Evolutionary conservation across 495 filamentous ascomycete genomes (phyloP).

Genomic region (Oidiodendron maius): DNA sequence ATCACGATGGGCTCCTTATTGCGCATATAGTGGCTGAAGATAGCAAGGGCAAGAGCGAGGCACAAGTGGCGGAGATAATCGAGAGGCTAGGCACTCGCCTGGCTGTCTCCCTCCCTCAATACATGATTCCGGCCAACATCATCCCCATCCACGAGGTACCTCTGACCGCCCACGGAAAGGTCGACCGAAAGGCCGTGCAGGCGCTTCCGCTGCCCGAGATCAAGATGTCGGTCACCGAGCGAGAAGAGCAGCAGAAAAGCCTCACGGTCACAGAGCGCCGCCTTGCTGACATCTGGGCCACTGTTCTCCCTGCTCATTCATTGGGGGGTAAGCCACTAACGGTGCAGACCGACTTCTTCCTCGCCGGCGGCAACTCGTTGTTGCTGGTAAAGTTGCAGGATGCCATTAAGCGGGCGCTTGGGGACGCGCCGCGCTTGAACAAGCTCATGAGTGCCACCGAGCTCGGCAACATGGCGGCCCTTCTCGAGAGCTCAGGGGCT

Average conservation of each 20-base stretch:
- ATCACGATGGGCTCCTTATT: not conserved
- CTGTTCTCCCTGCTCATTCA: too few species aligned
- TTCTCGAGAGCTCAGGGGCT: not conserved
- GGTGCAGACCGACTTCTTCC: conserved; percentile 38
- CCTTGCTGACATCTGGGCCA: conserved; percentile 26
- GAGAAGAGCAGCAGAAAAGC: too few species aligned
- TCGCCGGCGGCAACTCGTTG: conserved; percentile 32
- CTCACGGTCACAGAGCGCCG: conserved; percentile 16
- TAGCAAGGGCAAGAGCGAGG: not conserved
- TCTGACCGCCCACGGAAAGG: not conserved
- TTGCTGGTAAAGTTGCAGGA: conserved; percentile 24
- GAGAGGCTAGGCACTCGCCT: not conserved
- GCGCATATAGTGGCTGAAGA: not conserved
- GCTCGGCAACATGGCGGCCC: not conserved
- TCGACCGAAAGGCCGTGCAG: not conserved
- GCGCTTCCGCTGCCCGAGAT: too few species aligned
- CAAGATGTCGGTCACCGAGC: too few species aligned
- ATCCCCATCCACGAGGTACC: not conserved
- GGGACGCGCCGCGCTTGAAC: not conserved
- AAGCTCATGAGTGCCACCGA: conserved; percentile 7
- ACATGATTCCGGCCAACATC: not conserved
- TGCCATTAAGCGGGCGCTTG: conserved; percentile 4
- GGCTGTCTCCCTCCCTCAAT: not conserved
- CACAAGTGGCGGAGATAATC: not conserved
- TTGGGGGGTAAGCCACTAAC: too few species aligned